Evolutionary conservation across 495 filamentous ascomycete species (phyloP).

Genomic region (Penicillium antarcticum): DNA sequence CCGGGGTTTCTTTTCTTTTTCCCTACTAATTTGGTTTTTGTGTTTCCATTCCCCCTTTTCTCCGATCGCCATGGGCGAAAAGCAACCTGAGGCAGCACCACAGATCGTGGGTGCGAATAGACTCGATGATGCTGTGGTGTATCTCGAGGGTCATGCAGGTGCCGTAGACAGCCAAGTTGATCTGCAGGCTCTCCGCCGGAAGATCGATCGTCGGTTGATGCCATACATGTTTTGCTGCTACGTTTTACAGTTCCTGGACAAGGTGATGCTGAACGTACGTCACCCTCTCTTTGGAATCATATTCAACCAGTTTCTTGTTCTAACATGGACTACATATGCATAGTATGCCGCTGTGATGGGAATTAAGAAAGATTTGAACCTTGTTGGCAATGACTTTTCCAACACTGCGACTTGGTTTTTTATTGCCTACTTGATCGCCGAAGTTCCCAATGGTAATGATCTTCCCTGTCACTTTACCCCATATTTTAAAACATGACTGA

Average conservation of each 20-base stretch:
- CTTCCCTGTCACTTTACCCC: not conserved
- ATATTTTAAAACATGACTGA: not conserved
- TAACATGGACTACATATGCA: not conserved
- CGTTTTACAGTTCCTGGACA: slow-evolving; percentile 64
- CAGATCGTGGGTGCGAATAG: slow-evolving; percentile 3
- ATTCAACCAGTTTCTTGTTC: not conserved
- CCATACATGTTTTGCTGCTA: slow-evolving; percentile 61
- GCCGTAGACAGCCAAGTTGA: slow-evolving; percentile 6
- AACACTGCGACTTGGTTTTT: slow-evolving; percentile 53
- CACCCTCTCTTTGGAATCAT: slow-evolving; percentile 2
- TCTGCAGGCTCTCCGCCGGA: slow-evolving; percentile 24
- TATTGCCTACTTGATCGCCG: slow-evolving; percentile 52
- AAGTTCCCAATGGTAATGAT: slow-evolving; percentile 50
- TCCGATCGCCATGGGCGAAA: slow-evolving; percentile 10
- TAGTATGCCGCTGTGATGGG: slow-evolving; percentile 58
- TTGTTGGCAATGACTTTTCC: slow-evolving; percentile 51
- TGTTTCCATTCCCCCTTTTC: not conserved
- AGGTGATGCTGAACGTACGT: slow-evolving; percentile 58
- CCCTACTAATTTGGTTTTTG: not conserved
- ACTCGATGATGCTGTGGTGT: slow-evolving; percentile 34
- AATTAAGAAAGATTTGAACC: slow-evolving; percentile 42
- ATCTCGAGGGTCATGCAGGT: slow-evolving; percentile 25
- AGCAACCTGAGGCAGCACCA: slow-evolving; percentile 5
- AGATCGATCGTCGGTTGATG: slow-evolving; percentile 50
- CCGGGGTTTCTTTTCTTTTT: not conserved